Percentiles rank a stretch among this genome's conserved stretches.
Conservation (phyloP, 2,329 filamentous ascomycete genomes). For the Fusarium sp. region DNA sequence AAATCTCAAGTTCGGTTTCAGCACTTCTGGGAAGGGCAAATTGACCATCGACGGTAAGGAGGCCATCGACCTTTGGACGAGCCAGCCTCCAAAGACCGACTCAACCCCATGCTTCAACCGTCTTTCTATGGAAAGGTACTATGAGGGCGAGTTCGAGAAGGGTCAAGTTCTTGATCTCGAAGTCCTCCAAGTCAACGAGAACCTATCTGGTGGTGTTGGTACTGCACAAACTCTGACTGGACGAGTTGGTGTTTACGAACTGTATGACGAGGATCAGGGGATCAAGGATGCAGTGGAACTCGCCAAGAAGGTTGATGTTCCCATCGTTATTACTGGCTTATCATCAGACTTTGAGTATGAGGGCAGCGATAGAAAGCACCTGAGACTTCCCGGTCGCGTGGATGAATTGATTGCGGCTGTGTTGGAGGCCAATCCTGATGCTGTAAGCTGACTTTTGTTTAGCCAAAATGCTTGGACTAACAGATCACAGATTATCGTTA, state of each 20-base stretch:
- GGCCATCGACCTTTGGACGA: conserved; percentile 49
- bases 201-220: conserved; percentile 35
- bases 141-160: conserved; percentile 13
- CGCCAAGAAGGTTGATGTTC: conserved; percentile 61
- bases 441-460: conserved; percentile 58
- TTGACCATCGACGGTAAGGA: conserved; percentile 50
- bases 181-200: conserved; percentile 38
- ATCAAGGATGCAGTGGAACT: conserved; percentile 49
- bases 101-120: conserved; percentile 51
- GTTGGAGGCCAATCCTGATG: conserved; percentile 66
- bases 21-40: conserved; percentile 51
- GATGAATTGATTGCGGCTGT: conserved; percentile 69
- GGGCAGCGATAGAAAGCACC: conserved; percentile 75
- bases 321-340: conserved; percentile 65
- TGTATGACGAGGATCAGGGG: conserved; percentile 45
- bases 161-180: conserved; percentile 28
- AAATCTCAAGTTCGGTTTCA: conserved; percentile 47
- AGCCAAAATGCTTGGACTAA: neutral
- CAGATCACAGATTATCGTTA: conserved; percentile 24
- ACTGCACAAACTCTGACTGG: conserved; percentile 37
- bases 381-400: conserved; percentile 70
- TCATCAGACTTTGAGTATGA: conserved; percentile 60
- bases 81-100: conserved; percentile 49
- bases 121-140: conserved; percentile 33
- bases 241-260: conserved; percentile 34